Base-by-base conservation (phyloP, 805 yeast species). In the Helenozyma rhizophorensis region DNA sequence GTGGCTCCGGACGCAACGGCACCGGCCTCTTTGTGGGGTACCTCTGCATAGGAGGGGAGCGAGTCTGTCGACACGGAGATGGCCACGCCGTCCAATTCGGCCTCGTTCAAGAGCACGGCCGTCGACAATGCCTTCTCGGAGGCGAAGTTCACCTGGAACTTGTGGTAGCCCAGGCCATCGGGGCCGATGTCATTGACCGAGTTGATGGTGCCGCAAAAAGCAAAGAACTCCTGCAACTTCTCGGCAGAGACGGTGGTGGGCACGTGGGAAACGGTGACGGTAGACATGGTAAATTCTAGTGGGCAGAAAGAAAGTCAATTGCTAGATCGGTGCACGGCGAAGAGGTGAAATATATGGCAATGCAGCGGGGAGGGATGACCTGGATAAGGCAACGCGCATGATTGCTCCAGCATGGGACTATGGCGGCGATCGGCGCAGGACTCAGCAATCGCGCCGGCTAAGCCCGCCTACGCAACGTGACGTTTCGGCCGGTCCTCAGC, bases 61-160 rank as follows among this genome's bases (percentile, higher is more conserved):
- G 35, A 23, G 14, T 43, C 48, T 15, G 45, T 30, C 25, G 42
- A 7, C 45, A 82, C 80, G 21, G 58, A 53, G 27, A 83, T 77
- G 9, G 70, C 62, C 28, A 59, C 54, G 9, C 81, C 80, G 25
- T 76, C 84, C 28, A 84, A 68, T 53, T 81, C 85, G 3, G 90
- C 88, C 27, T 84, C 88, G 42, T 80, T 74, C 34, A 83, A 63
- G 33, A 83, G 62, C 10, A 80, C 54, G 0, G 94, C 93, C 9
- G 90, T 83, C 21, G 76, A 67, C 26, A 80, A 71, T 2, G 93
- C 94, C 38, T 72, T 68, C 5, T 72, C 58, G 40, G 68, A 68
- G 32, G 65, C 74, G 55, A 83, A 83, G 27, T 51, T 63, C 22
- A 83, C 76, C 36, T 63, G 63, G 36, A 68, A 75, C 9, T 65